A percentile compares a stretch with the other conserved stretches of the same genome.
Evolutionary conservation across 352 stramenopile genomes (phyloP).

Genomic region (Thraustochytrium striatum): DNA sequence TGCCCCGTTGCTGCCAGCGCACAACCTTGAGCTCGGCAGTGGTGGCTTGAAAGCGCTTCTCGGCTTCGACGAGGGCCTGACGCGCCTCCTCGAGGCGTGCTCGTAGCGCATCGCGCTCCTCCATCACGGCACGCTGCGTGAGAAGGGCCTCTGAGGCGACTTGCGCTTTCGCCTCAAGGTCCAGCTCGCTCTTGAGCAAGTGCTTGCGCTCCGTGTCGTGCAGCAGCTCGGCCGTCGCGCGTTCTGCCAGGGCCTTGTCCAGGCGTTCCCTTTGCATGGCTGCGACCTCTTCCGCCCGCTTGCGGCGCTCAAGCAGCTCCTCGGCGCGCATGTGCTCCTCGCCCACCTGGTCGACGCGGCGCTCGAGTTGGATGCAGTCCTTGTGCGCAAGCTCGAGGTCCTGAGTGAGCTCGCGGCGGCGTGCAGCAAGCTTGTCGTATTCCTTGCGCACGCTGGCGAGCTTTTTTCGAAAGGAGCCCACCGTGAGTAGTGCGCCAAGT

Average conservation of each 20-base stretch:
- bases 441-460: background rate
- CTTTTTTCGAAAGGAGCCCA: background rate
- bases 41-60: background rate
- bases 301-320: background rate
- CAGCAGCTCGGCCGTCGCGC: slow-evolving; percentile 2
- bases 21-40: too few species aligned
- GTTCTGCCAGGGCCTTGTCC: background rate
- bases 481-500: slow-evolving; percentile 8
- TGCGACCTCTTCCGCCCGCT: background rate
- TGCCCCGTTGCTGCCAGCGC: slow-evolving; percentile 20
- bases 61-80: background rate
- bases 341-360: background rate
- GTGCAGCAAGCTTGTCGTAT: background rate
- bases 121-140: background rate
- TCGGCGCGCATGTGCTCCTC: background rate
- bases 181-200: background rate
- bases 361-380: background rate
- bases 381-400: slow-evolving; percentile 4
- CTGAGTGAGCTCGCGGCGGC: background rate
- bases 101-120: background rate
- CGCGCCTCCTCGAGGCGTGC: background rate
- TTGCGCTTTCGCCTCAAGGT: background rate
- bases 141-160: background rate
- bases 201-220: background rate
- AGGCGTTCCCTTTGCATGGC: background rate